Evolutionary conservation across 768 basidiomycete genomes (phyloP), one percentile per base, ranked within the genome.

Genomic region (Tricholoma bakamatsutake): DNA sequence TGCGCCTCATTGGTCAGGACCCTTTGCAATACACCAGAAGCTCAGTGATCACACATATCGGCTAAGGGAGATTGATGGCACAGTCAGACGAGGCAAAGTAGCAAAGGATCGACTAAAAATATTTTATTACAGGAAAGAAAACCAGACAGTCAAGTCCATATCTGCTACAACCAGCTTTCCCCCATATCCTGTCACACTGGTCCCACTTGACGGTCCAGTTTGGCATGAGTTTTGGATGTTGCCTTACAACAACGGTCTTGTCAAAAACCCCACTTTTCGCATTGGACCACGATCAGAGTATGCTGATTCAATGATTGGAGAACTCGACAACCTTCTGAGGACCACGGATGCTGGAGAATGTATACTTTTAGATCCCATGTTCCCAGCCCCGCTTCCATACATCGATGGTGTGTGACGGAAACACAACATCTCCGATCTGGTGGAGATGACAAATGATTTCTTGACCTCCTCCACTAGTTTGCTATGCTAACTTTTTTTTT

Each of bases 1-100:
- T 0, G 43, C 54, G 17, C 65, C 62, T 40, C 50, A 62, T 0
- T 71, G 69, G 66, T 59, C 68, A 0, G 71, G 72, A 0, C 71
- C 70, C 0, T 64, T 37, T 9, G 64, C 70, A 8, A 61, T 71
- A 17, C 62, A 67, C 52, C 45, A 57, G 31, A 59, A 58, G 42
- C 56, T 53, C 9, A 42, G 18, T 21, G 40, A 42, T 7, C 37
- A 54, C 15, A 17, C 58, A 0, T 66, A 62, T 21, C 49, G 40
- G 1, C 43, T 65, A 0, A 54, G 60, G 0, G 64, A 65, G 43
- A 47, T 65, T 1, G 53, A 60, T 13, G 64, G 64, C 1, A 56
- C 58, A 1, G 56, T 65, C 0, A 52, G 59, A 10, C 51, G 56
- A 21, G 62, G 61, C 5, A 56, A 57, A 13, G 50, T 63, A n/a